These are phyloP conservation scores for Lepraria neglecta DNA, from an alignment of 495 filamentous ascomycete genomes.

Conservation along the genomic window DNA sequence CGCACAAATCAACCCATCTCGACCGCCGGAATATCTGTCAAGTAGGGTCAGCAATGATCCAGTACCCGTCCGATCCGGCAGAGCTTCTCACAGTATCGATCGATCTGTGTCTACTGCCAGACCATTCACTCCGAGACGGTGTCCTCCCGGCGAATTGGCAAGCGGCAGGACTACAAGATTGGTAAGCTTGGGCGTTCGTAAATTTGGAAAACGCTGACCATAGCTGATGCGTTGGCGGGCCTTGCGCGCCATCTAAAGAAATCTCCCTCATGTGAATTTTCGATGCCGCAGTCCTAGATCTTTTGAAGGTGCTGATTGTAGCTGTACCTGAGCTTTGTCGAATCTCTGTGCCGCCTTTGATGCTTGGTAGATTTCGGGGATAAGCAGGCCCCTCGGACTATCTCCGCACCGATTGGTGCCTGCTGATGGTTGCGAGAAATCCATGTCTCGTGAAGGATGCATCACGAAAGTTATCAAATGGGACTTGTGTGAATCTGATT, in stretches of 20 bases:
- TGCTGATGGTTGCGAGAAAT: not conserved
- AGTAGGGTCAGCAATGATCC: constrained; percentile 19
- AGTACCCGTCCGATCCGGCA: not conserved
- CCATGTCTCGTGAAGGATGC: not conserved
- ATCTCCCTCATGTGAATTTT: constrained; percentile 10
- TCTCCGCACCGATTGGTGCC: not conserved
- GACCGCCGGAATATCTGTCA: constrained; percentile 83
- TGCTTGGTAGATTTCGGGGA: constrained; percentile 7
- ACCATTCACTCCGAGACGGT: constrained; percentile 90
- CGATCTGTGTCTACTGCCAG: constrained; percentile 78
- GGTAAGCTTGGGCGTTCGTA: constrained; percentile 12
- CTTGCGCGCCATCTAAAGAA: constrained; percentile 36
- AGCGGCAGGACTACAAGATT: constrained; percentile 72
- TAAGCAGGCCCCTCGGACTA: constrained; percentile 7
- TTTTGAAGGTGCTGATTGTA: not conserved
- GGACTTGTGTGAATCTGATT: not conserved
- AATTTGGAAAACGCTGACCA: constrained; percentile 43
- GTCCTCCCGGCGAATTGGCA: constrained; percentile 82
- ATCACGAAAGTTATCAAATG: not conserved
- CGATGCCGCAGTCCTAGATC: not conserved
- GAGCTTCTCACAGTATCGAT: constrained; percentile 73
- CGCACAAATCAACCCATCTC: constrained; percentile 92
- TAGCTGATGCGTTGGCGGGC: constrained; percentile 45
- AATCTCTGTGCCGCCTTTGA: not conserved
- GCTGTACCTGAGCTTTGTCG: not conserved